These are phyloP conservation scores for Centrapalus pauciflorus DNA, from an alignment of 129 eudicot genomes.

Conservation along the genomic window DNA sequence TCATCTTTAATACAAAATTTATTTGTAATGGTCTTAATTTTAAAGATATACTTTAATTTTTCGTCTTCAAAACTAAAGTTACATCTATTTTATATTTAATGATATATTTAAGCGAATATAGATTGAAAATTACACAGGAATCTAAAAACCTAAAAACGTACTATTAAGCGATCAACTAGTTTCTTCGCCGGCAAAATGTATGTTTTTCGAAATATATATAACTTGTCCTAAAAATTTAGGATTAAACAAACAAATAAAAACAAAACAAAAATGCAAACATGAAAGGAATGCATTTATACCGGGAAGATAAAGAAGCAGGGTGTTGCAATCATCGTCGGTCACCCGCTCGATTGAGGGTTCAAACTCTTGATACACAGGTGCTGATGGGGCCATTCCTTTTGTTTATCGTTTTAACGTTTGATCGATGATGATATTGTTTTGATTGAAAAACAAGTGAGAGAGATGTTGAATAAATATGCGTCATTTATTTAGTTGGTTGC, in stretches of 20 bases:
- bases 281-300: conserved; percentile 19
- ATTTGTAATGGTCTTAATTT: too few relatives aligned
- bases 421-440: neutral
- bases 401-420: neutral
- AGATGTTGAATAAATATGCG: neutral
- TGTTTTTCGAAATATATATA: neutral
- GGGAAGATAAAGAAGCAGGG: conserved; percentile 48
- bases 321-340: conserved; percentile 44
- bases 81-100: too few relatives aligned
- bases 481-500: conserved; percentile 14
- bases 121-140: too few relatives aligned
- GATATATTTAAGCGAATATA: too few relatives aligned
- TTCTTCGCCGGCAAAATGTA: too few relatives aligned
- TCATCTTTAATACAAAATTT: too few relatives aligned
- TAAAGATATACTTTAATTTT: too few relatives aligned
- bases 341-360: conserved; percentile 41
- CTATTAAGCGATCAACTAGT: too few relatives aligned
- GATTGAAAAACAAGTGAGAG: neutral
- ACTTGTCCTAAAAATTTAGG: neutral
- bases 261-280: neutral
- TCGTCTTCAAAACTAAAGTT: too few relatives aligned
- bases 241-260: neutral
- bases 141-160: too few relatives aligned
- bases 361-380: conserved; percentile 19
- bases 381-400: neutral